phyloP scores from a whole-genome alignment of 257 asterid species.

The Cinchona pubescens region DNA sequence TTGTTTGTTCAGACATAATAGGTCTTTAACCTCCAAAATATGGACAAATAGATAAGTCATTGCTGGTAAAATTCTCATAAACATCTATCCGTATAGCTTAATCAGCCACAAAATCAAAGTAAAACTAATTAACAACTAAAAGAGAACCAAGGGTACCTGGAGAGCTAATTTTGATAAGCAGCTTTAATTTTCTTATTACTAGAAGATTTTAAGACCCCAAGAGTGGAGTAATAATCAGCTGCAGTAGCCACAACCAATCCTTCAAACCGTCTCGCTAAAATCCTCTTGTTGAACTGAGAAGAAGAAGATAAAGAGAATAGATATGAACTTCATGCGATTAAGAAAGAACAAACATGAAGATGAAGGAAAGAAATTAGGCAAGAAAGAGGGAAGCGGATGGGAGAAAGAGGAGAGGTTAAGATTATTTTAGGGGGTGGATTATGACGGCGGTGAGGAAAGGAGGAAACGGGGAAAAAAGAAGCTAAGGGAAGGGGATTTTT shows the following conservation, averaged over 20 bases:
- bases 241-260: constrained; percentile 78
- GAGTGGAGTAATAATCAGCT: constrained; percentile 88
- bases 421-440: too few relatives aligned
- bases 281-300: constrained; percentile 51
- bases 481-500: too few relatives aligned
- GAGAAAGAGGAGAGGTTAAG: constrained; percentile 37
- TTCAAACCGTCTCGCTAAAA: constrained; percentile 56
- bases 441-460: too few relatives aligned
- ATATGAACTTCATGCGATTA: constrained; percentile 37
- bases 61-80: too few relatives aligned
- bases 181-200: constrained; percentile 75
- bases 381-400: constrained; percentile 3
- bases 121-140: not conserved
- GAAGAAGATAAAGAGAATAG: constrained; percentile 40
- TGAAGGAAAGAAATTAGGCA: constrained; percentile 25
- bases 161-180: constrained; percentile 94
- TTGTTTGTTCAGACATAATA: too few relatives aligned
- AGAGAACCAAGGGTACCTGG: constrained; percentile 51
- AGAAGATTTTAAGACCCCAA: constrained; percentile 93
- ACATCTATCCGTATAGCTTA: too few relatives aligned
- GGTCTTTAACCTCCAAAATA: too few relatives aligned
- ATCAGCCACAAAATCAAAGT: not conserved
- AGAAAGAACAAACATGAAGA: constrained; percentile 52
- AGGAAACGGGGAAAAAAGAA: too few relatives aligned
- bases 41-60: too few relatives aligned